Conservation (phyloP, 441 rosid genomes). For the Syzygium syzygioides region DNA sequence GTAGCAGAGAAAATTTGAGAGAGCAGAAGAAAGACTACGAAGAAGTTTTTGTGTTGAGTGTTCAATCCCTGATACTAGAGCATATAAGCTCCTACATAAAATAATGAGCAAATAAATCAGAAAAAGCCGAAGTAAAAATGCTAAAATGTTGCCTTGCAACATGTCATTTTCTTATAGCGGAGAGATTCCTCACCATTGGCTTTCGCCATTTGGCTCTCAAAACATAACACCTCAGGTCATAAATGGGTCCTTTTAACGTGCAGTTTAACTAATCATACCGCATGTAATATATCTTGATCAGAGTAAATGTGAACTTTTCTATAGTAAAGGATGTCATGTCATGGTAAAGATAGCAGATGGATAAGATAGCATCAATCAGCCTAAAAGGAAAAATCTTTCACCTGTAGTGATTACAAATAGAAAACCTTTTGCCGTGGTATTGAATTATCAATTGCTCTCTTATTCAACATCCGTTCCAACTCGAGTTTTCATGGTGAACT, state of each 20-base stretch:
- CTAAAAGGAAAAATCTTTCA: not conserved
- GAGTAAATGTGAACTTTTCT: not conserved
- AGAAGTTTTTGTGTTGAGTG: not conserved
- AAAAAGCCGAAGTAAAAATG: not conserved
- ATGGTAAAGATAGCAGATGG: not conserved
- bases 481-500: not conserved
- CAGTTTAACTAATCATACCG: not conserved
- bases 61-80: not conserved
- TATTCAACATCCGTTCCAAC: not conserved
- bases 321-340: not conserved
- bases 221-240: not conserved
- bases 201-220: not conserved
- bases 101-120: not conserved
- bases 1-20: not conserved
- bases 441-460: not conserved
- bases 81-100: not conserved
- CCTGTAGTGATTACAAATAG: not conserved
- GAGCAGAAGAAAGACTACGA: not conserved
- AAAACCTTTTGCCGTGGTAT: not conserved
- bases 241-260: not conserved
- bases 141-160: not conserved
- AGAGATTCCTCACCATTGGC: not conserved
- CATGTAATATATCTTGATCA: not conserved
- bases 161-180: not conserved
- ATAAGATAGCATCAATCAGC: not conserved